Evolutionary conservation across 2,329 filamentous ascomycete species (phyloP), one percentile per base, ranked within the genome.

Genomic region (Aplosporella prunicola): DNA sequence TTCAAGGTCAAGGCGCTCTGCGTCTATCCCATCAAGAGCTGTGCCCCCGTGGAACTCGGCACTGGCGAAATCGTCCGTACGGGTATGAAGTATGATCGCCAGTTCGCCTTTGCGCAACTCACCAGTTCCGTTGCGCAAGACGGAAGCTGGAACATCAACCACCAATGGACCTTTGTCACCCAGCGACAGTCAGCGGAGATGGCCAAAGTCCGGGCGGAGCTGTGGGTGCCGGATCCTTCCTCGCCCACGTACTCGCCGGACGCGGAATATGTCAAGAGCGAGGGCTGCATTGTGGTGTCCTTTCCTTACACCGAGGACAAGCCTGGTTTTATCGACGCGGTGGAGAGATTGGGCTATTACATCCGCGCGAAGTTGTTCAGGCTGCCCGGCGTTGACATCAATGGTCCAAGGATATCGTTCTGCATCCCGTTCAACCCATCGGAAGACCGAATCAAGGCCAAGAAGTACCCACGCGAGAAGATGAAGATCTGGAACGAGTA

Each of bases 21-120:
- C 62, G 72, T 87, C 42, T 89, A 91, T 57, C 87, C 88, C 1
- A 63, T 94, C 56, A 89, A 93, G 62, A 85, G 82, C 40, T 93
- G 86, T 56, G 68, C 66, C 39, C 82, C 81, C 18, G 76, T 93
- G 38, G 84, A 91, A 60, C 60, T 94, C 31, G 62, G 72, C 35
- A 63, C 69, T 43, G 74, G 74, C 42, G 71, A 74, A 37, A 69
- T 91, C 11, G 61, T 84, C 30, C 64, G 74, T 5, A 75, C 74
- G 2, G 86, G 87, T 2, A 38, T 93, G 40, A 73, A 80, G 54
- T 82, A 81, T 57, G 87, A 95, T 60, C 76, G 86, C 5, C 74
- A 89, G 47, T 93, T 87, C 64, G 80, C 77, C 32, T 84, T 95
- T 54, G 86, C 82, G 2, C 80, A 88, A 57, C 56, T 67, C 26